Conservation (phyloP, 148 eudicot genomes). For the Drosera capensis region DNA sequence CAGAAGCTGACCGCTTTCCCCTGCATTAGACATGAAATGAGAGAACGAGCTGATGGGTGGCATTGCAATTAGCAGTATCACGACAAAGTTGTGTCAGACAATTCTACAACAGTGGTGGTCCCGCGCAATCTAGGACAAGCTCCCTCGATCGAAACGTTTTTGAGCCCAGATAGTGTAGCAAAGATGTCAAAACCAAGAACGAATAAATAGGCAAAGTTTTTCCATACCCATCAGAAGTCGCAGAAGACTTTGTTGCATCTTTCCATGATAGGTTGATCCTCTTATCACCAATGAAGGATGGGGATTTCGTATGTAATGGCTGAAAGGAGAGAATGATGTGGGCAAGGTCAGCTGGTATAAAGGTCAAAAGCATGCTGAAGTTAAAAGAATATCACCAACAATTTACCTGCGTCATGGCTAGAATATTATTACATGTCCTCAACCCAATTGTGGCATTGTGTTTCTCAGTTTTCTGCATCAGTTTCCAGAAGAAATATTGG, state of each 20-base stretch:
- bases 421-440: constrained; percentile 83
- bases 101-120: too few relatives aligned
- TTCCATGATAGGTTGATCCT: constrained; percentile 76
- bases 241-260: constrained; percentile 41
- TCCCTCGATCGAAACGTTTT: too few relatives aligned
- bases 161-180: too few relatives aligned
- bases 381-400: neutral
- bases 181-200: too few relatives aligned
- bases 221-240: constrained; percentile 46
- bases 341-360: constrained; percentile 3
- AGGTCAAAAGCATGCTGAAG: neutral
- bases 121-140: too few relatives aligned
- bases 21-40: constrained; percentile 16
- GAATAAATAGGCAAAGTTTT: neutral
- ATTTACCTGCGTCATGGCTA: constrained; percentile 79
- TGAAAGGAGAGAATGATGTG: constrained; percentile 13
- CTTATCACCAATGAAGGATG: constrained; percentile 75
- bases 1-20: constrained; percentile 37
- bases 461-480: constrained; percentile 60
- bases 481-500: neutral
- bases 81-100: too few relatives aligned
- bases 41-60: neutral
- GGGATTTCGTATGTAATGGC: constrained; percentile 73
- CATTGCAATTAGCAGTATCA: neutral
- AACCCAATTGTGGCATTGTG: constrained; percentile 68